These are phyloP conservation scores for Aspergillus aculeatinus DNA, from an alignment of 2,329 filamentous ascomycete species.

Conservation along the genomic window DNA sequence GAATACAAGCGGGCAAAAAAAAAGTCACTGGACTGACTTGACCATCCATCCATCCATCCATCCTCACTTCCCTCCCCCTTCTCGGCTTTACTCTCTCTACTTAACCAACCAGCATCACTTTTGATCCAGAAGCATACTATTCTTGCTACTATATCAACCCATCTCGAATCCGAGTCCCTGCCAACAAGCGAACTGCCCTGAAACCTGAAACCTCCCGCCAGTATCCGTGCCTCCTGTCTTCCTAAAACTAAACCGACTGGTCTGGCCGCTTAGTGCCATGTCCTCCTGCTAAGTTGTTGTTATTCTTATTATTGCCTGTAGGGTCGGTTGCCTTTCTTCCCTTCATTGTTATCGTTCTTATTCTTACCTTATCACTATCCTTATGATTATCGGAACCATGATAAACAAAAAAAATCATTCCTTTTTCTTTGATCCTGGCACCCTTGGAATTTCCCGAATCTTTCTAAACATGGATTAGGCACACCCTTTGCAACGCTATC, in stretches of 20 bases:
- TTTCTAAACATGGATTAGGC: background rate
- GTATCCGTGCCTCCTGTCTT: no score
- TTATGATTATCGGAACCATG: background rate
- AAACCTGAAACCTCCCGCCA: background rate
- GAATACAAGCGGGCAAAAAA: constrained; percentile 7
- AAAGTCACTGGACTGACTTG: background rate
- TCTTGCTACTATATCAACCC: background rate
- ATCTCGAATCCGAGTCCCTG: no score
- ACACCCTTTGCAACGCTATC: background rate
- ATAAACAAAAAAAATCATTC: constrained; percentile 10
- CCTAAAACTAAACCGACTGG: background rate
- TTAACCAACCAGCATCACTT: background rate
- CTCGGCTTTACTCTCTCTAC: background rate
- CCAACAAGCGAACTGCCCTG: background rate
- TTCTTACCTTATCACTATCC: background rate
- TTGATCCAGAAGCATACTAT: background rate
- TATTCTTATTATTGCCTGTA: background rate
- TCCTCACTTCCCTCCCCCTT: background rate
- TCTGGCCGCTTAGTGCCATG: background rate
- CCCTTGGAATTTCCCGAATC: background rate
- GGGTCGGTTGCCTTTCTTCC: background rate
- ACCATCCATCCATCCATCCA: background rate
- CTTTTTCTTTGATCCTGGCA: constrained; percentile 2
- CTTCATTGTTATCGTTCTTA: background rate
- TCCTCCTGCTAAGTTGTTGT: no score